Base-by-base conservation (phyloP, 805 yeast genomes). In the Candida schatavii region DNA sequence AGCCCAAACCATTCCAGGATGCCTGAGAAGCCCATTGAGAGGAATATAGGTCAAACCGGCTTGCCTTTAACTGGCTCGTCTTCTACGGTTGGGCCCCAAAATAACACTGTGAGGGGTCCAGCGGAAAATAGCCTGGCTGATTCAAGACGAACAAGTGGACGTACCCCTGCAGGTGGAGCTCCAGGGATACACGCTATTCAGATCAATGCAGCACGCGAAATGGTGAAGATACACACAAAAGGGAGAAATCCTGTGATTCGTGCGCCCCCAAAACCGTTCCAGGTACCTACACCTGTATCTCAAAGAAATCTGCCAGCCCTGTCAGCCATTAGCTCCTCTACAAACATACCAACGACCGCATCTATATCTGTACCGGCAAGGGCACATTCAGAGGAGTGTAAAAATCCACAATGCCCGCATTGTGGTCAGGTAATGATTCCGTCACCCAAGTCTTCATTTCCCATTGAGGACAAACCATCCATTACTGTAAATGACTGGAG, bases 381-480 rank as follows among this genome's bases (percentile, higher is more conserved):
- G 37, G 51, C 58, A 14, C 78, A 72, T 45, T 7, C 15, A 7
- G 35, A 31, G 5, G 46, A 53, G 17, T 68, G 75, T 46, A 55
- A 47, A 22, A 70, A 70, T 45, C 76, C 75, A 3, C 72, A 68
- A 50, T 85, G 91, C 55, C 62, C 55, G 2, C 77, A 77, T 44
- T 85, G 93, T 62, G 89, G 90, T 0, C 64, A 75, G 3, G 86
- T 84, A 28, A 83, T 85, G 6, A 83, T 84, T n/a, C 93, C 95
- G 0, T 74, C 88, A 0, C 95, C 93, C 2, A 72, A 70, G 20
- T 80, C 91, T 1, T 65, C 79, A 5, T 64, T 73, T 43, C 95
- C 93, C 0, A 51, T 81, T 10, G 68, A 67, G 30, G 88, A 85
- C 51, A 62, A 71, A 19, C 93, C 93, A 0, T 78, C 86, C n/a